Base-by-base conservation (phyloP, 1,284 basidiomycete genomes). In the Chondrostereum purpureum region DNA sequence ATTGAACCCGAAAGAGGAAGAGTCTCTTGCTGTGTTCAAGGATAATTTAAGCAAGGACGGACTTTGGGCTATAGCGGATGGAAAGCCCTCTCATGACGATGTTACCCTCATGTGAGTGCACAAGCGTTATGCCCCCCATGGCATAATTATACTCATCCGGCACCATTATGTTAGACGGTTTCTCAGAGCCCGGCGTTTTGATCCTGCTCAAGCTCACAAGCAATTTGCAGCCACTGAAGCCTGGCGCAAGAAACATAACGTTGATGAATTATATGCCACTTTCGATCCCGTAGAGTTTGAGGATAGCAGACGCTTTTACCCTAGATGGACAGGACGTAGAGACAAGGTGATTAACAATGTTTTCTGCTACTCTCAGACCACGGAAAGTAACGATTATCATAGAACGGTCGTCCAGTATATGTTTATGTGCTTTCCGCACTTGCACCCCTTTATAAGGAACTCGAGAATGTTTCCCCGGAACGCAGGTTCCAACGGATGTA, bases 241-340 rank as follows among this genome's bases (percentile, higher is more conserved):
- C 10, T 90, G 87, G 87, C 64, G 85, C 49, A 68, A 68, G 55
- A 61, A 73, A 53, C 68, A 84, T 55, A 60, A 75, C 35, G 79
- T 89, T 6, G 68, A 77, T 27, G 66, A 68, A 13, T 62, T 88
- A n/a, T 88, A 77, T 60, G 68, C 70, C 13, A 69, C 68, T 2
- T 82, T 86, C 53, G 70, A 74, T 18, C 43, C 64, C 0, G 69
- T 70, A 10, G 87, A 88, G 53, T 70, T 88, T 50, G 77, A 82
- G 56, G 57, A 57, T 18, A 61, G 77, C 3, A 76, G 76, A 57
- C 67, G 70, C 43, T 86, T 80, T 50, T 88, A 88, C 64, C 83
- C 87, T 2, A 71, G 82, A 24, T 89, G 84, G 84, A 89, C 85
- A 1, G 87, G 86, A 1, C 68, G 81, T 45, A 67, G 85, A 55